These are phyloP conservation scores for Irpex rosettiformis DNA, from an alignment of 1,284 basidiomycete species.

Conservation along the genomic window DNA sequence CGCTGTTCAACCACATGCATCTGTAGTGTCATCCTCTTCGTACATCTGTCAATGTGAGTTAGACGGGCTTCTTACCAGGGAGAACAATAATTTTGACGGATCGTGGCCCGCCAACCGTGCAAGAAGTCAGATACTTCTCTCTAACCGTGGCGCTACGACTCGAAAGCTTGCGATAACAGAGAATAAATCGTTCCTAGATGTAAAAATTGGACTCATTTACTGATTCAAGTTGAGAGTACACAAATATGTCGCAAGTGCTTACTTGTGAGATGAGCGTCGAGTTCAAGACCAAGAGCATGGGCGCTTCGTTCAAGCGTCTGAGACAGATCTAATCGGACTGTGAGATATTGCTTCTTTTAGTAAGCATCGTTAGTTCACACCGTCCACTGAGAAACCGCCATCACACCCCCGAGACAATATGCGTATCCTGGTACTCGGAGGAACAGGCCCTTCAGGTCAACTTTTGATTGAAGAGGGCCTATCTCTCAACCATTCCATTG, in stretches of 20 bases:
- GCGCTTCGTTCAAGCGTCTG: background rate
- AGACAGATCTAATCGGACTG: background rate
- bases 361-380: background rate
- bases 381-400: background rate
- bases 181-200: too few species aligned
- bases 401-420: background rate
- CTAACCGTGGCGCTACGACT: too few species aligned
- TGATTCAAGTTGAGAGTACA: too few species aligned
- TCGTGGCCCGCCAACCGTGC: background rate
- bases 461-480: slow-evolving; percentile 13
- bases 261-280: too few species aligned
- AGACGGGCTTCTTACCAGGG: background rate
- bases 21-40: background rate
- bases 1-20: background rate
- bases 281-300: too few species aligned
- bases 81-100: background rate
- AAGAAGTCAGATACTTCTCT: too few species aligned
- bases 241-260: too few species aligned
- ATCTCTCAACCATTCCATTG: slow-evolving; percentile 2
- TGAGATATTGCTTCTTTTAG: background rate
- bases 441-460: slow-evolving; percentile 10
- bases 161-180: too few species aligned
- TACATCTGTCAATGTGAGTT: background rate
- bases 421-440: slow-evolving; percentile 13
- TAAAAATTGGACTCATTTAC: too few species aligned